A percentile compares a stretch with the other conserved stretches of the same genome.
phyloP scores from a whole-genome alignment of 306 rosid genomes.

The Quercus engelmannii region DNA sequence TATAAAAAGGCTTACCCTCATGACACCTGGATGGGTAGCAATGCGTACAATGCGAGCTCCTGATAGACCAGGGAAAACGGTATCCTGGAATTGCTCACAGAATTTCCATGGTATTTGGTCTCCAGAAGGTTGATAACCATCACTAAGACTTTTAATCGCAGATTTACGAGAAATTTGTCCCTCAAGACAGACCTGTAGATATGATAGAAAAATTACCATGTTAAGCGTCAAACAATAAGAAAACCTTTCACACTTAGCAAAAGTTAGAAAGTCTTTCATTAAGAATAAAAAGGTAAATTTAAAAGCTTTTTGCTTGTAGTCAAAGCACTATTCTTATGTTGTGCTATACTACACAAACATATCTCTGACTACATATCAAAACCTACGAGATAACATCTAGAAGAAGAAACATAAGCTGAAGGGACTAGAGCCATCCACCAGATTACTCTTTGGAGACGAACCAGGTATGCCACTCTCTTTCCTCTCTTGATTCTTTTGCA shows the following conservation, averaged over 20 bases:
- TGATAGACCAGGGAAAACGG: conserved; percentile 79
- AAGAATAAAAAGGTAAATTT: neutral
- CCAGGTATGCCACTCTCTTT: too few relatives aligned
- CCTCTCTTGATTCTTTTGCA: too few relatives aligned
- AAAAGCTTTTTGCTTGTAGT: neutral
- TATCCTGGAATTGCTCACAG: conserved; percentile 88
- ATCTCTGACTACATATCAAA: too few relatives aligned
- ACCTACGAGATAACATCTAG: too few relatives aligned
- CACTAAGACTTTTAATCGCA: conserved; percentile 69
- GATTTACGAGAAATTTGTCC: conserved; percentile 87
- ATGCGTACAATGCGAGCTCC: conserved; percentile 98
- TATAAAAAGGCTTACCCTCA: conserved; percentile 54
- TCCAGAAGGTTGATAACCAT: conserved; percentile 83
- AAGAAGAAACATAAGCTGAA: too few relatives aligned
- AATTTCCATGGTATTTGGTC: conserved; percentile 98
- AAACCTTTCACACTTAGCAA: neutral
- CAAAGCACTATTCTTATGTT: neutral
- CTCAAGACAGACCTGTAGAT: conserved; percentile 73
- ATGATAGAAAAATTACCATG: neutral
- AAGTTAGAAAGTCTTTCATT: neutral
- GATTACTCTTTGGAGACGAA: too few relatives aligned
- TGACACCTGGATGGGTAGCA: conserved; percentile 94
- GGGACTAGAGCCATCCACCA: too few relatives aligned
- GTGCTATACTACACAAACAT: too few relatives aligned
- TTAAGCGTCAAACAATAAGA: conserved; percentile 2